These are phyloP conservation scores for Penicillium sp. DNA, from an alignment of 2,329 filamentous ascomycete species.

Conservation along the genomic window DNA sequence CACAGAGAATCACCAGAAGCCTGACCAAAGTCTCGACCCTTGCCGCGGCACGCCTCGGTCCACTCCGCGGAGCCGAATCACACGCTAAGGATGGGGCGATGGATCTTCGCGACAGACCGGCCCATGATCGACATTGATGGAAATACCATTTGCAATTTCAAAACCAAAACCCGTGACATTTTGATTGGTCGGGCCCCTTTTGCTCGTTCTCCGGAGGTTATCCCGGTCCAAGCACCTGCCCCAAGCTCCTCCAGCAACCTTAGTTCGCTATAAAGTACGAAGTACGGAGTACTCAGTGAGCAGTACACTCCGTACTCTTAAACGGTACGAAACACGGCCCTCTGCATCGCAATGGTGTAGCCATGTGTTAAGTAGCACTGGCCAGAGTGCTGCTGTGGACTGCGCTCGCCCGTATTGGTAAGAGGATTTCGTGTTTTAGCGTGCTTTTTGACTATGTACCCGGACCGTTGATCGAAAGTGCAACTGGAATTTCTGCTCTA, in stretches of 20 bases:
- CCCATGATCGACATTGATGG: slow-evolving; percentile 17
- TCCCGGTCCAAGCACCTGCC: slow-evolving; percentile 3
- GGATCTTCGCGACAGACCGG: slow-evolving; percentile 20
- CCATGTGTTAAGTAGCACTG: not conserved
- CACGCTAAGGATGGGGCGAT: slow-evolving; percentile 27
- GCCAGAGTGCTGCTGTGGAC: not conserved
- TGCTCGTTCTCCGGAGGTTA: not conserved
- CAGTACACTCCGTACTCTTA: not conserved
- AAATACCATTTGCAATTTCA: slow-evolving; percentile 17
- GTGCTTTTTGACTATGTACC: not conserved
- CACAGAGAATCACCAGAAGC: not conserved
- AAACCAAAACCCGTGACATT: slow-evolving; percentile 4
- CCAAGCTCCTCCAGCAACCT: not conserved
- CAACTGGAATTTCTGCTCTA: not conserved
- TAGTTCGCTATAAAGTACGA: not conserved
- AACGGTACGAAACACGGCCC: not conserved
- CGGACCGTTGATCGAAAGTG: not conserved
- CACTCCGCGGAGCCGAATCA: slow-evolving; percentile 27
- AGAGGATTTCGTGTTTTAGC: not conserved
- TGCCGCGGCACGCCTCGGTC: slow-evolving; percentile 14
- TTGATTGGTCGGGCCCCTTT: not conserved
- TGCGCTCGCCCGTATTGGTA: not conserved
- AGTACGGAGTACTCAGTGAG: not conserved
- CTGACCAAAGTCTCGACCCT: slow-evolving; percentile 17
- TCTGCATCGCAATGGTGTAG: not conserved